Evolutionary conservation across 1,284 basidiomycete genomes (phyloP), one percentile per base, ranked within the genome.

Genomic region (Malassezia yamatoensis): DNA sequence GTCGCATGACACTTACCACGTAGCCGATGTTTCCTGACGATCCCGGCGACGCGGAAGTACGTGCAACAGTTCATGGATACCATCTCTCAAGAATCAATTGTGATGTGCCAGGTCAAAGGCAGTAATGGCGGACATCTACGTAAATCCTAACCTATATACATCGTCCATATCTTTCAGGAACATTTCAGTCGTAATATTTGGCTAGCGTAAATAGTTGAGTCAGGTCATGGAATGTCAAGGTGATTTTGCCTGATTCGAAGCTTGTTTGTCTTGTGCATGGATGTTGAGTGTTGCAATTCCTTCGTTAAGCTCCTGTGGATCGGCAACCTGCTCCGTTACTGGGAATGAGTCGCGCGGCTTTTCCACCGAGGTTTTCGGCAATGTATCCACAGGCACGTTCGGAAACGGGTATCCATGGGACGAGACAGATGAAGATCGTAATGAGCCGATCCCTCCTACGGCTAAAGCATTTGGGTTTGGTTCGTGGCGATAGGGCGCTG

Each of bases 1-100:
- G 15, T 33, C 13, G 11, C 20, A 24, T 3, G 24, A 12, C 34
- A 32, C 36, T 21, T 13, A 15, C 33, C 10, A 36, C 41, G 34
- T 11, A 60, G 41, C 66, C 66, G 40, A 68, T 68, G 66, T 68
- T 68, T 52, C 66, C 66, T 0, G 59, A 68, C 11, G 66, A 68
- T 35, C 60, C 65, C 0, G 66, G 66, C n/a, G 65, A 67, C 51
- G 62, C 63, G 15, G 45, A 57, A 5, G 65, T 68, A 5, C 53
- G 66, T 12, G 59, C 57, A 7, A 68, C 66, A 3, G 64, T 68
- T 51, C 66, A 68, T 36, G 66, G 66, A 4, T 68, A 43, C 37
- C 7, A 35, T 7, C 18, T 56, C 24, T 29, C 6, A 15, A 15
- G 24, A 41, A 38, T 40, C 3, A 7, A 29, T 29, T 29, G 7